These are phyloP conservation scores for Leptographium wingfieldii DNA, from an alignment of 2,329 filamentous ascomycete genomes.

Conservation along the genomic window DNA sequence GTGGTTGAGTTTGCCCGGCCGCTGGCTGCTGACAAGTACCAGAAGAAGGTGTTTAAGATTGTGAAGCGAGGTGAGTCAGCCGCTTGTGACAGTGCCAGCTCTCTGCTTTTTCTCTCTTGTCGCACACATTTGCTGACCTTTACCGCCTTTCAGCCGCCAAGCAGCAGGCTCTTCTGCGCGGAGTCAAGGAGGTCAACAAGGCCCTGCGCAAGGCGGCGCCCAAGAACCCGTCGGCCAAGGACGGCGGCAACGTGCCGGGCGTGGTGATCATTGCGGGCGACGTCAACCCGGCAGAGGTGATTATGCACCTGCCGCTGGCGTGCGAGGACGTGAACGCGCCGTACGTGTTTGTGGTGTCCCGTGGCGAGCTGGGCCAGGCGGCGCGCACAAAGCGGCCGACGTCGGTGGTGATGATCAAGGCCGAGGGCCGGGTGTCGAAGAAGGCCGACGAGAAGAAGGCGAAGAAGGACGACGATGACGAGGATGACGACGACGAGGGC, in stretches of 20 bases:
- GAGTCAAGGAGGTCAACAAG: slow-evolving; percentile 98
- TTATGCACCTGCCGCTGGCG: slow-evolving; percentile 92
- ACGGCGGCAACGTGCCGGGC: slow-evolving; percentile 42
- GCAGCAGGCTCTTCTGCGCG: slow-evolving; percentile 89
- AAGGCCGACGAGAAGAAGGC: slow-evolving; percentile 41
- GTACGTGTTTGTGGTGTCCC: slow-evolving; percentile 87
- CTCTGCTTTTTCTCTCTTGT: not conserved
- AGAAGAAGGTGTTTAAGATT: slow-evolving; percentile 53
- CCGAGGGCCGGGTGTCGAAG: slow-evolving; percentile 15
- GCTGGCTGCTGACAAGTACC: slow-evolving; percentile 64
- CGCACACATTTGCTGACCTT: not conserved
- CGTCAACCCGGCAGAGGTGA: slow-evolving; percentile 97
- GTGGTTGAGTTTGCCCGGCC: slow-evolving; percentile 77
- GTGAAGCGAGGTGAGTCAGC: slow-evolving; percentile 44
- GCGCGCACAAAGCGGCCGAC: slow-evolving; percentile 94
- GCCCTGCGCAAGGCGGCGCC: slow-evolving; percentile 82
- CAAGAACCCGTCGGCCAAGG: slow-evolving; percentile 42
- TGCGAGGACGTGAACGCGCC: slow-evolving; percentile 98
- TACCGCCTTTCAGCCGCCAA: slow-evolving; percentile 59
- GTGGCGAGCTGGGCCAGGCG: slow-evolving; percentile 86
- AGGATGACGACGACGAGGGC: slow-evolving; percentile 37
- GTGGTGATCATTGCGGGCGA: slow-evolving; percentile 91
- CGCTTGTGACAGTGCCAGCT: not conserved
- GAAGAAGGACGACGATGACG: slow-evolving; percentile 27
- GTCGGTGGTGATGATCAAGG: slow-evolving; percentile 75